These are phyloP conservation scores for Ogataea methanolica DNA, from an alignment of 805 yeast genomes.

Conservation along the genomic window DNA sequence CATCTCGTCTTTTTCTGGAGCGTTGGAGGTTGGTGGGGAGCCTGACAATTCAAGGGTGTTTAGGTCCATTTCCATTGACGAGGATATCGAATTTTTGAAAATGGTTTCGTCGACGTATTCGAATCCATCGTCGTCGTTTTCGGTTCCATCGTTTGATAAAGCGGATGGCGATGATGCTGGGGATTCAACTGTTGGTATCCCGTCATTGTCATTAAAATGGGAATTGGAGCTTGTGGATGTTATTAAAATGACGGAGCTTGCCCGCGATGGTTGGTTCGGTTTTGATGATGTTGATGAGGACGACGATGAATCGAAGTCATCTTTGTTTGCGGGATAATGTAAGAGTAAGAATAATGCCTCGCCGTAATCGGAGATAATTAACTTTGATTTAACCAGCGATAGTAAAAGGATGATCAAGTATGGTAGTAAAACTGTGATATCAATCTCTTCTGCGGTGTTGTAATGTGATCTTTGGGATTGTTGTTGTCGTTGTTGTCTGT, in stretches of 20 bases:
- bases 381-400: slow-evolving; percentile 37
- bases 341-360: slow-evolving; percentile 45
- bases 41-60: not conserved
- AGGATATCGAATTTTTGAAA: no score
- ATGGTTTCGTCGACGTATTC: no score
- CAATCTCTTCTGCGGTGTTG: slow-evolving; percentile 2
- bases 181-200: no score
- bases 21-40: not conserved
- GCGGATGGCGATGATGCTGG: no score
- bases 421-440: slow-evolving; percentile 33
- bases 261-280: slow-evolving; percentile 3
- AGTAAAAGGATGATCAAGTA: slow-evolving; percentile 39
- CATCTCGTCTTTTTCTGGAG: not conserved
- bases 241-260: not conserved
- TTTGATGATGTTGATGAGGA: slow-evolving; percentile 11
- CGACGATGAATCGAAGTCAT: not conserved
- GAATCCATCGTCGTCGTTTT: no score
- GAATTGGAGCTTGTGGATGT: no score
- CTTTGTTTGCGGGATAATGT: slow-evolving; percentile 39
- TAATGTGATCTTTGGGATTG: no score
- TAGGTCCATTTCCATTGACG: no score
- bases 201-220: no score
- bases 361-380: slow-evolving; percentile 46
- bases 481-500: slow-evolving; percentile 5
- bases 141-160: no score